Base-by-base conservation (phyloP, 2,329 filamentous ascomycete genomes). In the Aurifilum marmelostoma region DNA sequence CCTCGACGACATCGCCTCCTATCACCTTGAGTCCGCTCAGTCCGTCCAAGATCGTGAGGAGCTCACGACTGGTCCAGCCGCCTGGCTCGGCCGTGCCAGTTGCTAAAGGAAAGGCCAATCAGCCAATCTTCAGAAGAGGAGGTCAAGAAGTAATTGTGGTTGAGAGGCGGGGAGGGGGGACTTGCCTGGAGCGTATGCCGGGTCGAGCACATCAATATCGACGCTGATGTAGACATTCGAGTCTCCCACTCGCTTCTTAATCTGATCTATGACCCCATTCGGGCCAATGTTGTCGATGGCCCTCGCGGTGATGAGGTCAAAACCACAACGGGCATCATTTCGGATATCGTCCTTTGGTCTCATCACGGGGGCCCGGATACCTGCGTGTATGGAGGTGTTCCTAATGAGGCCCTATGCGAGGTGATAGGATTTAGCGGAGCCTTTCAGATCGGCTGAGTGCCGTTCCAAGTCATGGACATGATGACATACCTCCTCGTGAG, bases 121-220 rank as follows among this genome's bases (percentile, higher is more conserved):
- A 56, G 34, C 52, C 56, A 50, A 58, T 11, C 3, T 34, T 16
- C 6, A 2, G 37, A 18, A 4, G 27, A 34, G n/a, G 39, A 9
- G 50, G 11, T 7, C 21, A 7, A 65, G 58, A n/a, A n/a, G n/a
- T n/a, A n/a, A n/a, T n/a, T n/a, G n/a, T n/a, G n/a, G n/a, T n/a
- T n/a, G n/a, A n/a, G n/a, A n/a, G n/a, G n/a, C n/a, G n/a, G n/a
- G n/a, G n/a, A n/a, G n/a, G n/a, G 43, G 27, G 24, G 34, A 47
- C 43, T 75, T 75, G 84, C 83, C 84, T 37, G 91, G 91, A 11
- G 88, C 88, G 63, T 80, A 80, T 0, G 81, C 90, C 0, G 92
- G 92, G 77, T 95, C 92, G 61, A 95, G 83, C 0, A 94, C 91
- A 78, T 95, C 92, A 73, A 94, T 94, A 75, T 95, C 92, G 21